Percentiles rank a stretch among this genome's conserved stretches.
phyloP scores from a whole-genome alignment of 768 basidiomycete genomes.

The Serpula lacrymans region DNA sequence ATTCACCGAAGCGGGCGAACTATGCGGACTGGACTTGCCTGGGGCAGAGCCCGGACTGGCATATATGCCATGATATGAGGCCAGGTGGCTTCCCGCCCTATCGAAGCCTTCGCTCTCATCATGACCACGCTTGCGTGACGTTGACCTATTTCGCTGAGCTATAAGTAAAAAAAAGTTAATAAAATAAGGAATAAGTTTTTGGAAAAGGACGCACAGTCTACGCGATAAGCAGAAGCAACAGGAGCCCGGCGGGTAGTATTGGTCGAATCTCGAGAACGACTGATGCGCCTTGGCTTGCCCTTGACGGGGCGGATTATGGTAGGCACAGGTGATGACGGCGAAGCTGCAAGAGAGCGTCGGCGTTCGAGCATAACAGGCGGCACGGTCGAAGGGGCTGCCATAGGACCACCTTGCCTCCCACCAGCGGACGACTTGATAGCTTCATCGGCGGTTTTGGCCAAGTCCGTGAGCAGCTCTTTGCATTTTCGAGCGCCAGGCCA shows the following conservation, averaged over 20 bases:
- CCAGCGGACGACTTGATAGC: slow-evolving; percentile 43
- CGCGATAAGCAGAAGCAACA: slow-evolving; percentile 61
- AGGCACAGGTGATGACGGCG: slow-evolving; percentile 34
- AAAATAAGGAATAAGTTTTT: slow-evolving; percentile 3
- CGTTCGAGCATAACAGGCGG: slow-evolving; percentile 44
- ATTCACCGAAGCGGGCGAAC: slow-evolving; percentile 72
- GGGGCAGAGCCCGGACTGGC: slow-evolving; percentile 47
- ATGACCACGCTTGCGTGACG: slow-evolving; percentile 69
- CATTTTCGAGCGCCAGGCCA: slow-evolving; percentile 91
- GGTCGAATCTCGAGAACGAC: slow-evolving; percentile 56
- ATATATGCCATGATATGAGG: slow-evolving; percentile 52
- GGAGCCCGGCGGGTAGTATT: slow-evolving; percentile 49
- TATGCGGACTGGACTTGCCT: slow-evolving; percentile 58
- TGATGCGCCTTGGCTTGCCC: slow-evolving; percentile 49
- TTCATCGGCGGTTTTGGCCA: slow-evolving; percentile 65
- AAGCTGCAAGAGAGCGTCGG: slow-evolving; percentile 49
- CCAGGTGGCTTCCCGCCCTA: slow-evolving; percentile 38
- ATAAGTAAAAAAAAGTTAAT: slow-evolving; percentile 18
- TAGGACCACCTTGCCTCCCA: slow-evolving; percentile 18
- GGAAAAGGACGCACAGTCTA: slow-evolving; percentile 53
- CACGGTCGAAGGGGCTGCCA: slow-evolving; percentile 16
- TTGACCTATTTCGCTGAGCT: slow-evolving; percentile 70
- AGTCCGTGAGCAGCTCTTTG: slow-evolving; percentile 72
- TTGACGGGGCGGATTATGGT: slow-evolving; percentile 48
- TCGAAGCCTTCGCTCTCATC: slow-evolving; percentile 59